Evolutionary conservation across 2,329 filamentous ascomycete species (phyloP), one percentile per base, ranked within the genome.

Genomic region (Fusarium tupiense): DNA sequence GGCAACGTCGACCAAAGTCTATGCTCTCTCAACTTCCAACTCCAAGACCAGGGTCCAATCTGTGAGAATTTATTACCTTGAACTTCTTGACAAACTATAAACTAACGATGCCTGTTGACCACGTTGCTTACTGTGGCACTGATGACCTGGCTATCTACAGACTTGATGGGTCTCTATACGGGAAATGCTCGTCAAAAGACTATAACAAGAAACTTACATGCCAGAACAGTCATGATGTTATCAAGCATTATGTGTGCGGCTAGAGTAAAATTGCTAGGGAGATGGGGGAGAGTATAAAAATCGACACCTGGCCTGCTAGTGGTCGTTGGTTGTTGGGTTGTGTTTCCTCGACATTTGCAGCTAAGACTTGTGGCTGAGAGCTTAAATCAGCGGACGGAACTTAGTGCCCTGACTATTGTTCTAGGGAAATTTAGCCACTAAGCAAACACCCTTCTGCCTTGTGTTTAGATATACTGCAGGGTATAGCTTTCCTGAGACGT

Each of bases 61-160:
- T 52, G 49, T 52, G 11, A 52, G 47, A n/a, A 35, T 11, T 10
- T 10, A 7, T 0, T 11, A 10, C 13, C 16, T 50, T 0, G 1
- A 13, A 9, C 3, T 0, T 33, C 5, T n/a, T 35, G 7, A 6
- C 5, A 0, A n/a, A 19, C 14, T 14, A 1, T 9, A 3, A 24
- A n/a, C 47, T 52, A 3, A 52, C 31, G 4, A n/a, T 11, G 10
- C 14, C 4, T 10, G 11, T 10, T 35, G 49, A 52, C 16, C 49
- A 52, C 31, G 35, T 52, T 35, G 49, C 49, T 31, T 52, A 52
- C 7, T 52, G 47, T 19, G 47, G 47, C 7, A 52, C 47, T 2
- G 16, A 52, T 14, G 31, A 35, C 22, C 8, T 52, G 31, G 47
- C 47, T 33, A n/a, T 52, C 17, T 52, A 52, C 13, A 31, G 47